Evolutionary conservation across 2,329 filamentous ascomycete species (phyloP).

Genomic region (Teratosphaeria nubilosa): DNA sequence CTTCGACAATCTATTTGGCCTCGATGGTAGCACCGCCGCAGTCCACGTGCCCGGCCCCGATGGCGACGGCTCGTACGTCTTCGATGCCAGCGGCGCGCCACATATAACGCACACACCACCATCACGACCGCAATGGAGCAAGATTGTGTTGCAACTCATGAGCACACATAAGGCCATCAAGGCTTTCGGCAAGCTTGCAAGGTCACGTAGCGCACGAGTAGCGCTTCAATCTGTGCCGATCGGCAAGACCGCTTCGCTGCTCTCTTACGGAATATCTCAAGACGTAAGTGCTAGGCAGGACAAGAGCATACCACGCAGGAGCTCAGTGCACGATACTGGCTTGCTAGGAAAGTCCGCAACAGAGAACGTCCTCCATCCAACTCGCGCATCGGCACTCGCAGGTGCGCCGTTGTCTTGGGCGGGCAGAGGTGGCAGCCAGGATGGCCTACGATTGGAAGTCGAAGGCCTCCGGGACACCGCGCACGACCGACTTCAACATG

Average conservation of each 20-base stretch:
- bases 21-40: constrained; percentile 2
- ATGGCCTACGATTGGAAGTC: neutral
- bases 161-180: constrained; percentile 11
- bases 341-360: neutral
- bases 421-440: neutral
- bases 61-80: constrained; percentile 1
- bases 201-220: neutral
- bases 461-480: neutral
- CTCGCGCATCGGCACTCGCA: neutral
- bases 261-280: neutral
- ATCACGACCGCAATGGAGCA: neutral
- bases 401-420: neutral
- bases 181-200: constrained; percentile 6
- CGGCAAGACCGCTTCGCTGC: neutral
- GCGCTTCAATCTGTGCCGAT: constrained; percentile 1
- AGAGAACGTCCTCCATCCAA: neutral
- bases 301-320: neutral
- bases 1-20: neutral
- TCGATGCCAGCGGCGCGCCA: neutral
- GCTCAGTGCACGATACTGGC: neutral
- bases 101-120: neutral
- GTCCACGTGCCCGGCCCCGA: constrained; percentile 10
- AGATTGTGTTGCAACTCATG: constrained; percentile 8
- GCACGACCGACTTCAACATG: neutral
- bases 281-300: neutral